Evolutionary conservation across 1,284 basidiomycete species (phyloP).

Genomic region (Malassezia equina): DNA sequence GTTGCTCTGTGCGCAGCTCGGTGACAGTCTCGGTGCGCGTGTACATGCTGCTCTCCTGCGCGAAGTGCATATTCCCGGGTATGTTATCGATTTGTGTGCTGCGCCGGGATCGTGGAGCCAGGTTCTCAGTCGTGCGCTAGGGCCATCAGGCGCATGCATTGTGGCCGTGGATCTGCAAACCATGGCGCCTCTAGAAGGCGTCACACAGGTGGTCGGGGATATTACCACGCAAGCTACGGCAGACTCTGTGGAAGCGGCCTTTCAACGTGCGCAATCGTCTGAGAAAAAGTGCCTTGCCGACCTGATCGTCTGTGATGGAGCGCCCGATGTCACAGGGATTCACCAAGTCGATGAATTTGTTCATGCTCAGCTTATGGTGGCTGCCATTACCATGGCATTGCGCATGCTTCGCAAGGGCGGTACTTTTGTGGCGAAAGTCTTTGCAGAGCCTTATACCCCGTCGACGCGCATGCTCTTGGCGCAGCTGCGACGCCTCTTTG

Average conservation of each 20-base stretch:
- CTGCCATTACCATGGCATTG: conserved; percentile 54
- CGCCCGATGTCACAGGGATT: conserved; percentile 56
- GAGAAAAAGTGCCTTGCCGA: conserved; percentile 31
- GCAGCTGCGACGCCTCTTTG: conserved; percentile 50
- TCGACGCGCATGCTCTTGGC: conserved; percentile 22
- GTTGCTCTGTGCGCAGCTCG: background rate
- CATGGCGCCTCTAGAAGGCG: conserved; percentile 55
- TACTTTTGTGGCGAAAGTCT: conserved; percentile 56
- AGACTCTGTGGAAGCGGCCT: conserved; percentile 51
- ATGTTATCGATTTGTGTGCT: conserved; percentile 56
- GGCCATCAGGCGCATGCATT: conserved; percentile 39
- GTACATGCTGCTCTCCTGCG: background rate
- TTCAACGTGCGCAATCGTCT: conserved; percentile 21
- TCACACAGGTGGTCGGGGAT: conserved; percentile 54
- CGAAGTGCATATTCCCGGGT: conserved; percentile 17
- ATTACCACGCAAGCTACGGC: conserved; percentile 54
- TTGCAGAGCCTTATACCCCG: conserved; percentile 35
- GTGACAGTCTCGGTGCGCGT: background rate
- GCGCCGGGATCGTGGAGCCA: conserved; percentile 53
- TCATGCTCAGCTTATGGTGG: conserved; percentile 54
- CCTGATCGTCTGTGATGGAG: conserved; percentile 56
- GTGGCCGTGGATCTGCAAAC: conserved; percentile 56
- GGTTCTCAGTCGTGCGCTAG: conserved; percentile 45
- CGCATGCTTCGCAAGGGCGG: conserved; percentile 53
- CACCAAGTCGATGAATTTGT: conserved; percentile 56